Evolutionary conservation across 2,329 filamentous ascomycete species (phyloP).

Genomic region (Trichoderma sp.): DNA sequence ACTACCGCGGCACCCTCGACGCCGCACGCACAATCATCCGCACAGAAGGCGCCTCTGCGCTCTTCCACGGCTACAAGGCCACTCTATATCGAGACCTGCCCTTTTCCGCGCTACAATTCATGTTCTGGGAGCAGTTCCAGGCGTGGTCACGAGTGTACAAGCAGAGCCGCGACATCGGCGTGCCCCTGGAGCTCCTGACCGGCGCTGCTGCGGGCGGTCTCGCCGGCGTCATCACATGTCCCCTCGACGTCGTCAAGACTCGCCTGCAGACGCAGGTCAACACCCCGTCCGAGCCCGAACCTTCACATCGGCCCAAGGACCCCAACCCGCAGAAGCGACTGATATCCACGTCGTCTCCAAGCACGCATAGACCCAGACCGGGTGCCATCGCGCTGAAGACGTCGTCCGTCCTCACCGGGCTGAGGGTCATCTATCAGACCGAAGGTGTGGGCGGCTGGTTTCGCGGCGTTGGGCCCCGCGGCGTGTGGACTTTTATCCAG

Average conservation of each 20-base stretch:
- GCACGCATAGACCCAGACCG: conserved; percentile 74
- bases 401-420: conserved; percentile 79
- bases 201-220: conserved; percentile 87
- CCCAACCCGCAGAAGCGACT: conserved; percentile 58
- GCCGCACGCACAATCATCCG: conserved; percentile 81
- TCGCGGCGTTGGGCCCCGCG: conserved; percentile 85
- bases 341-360: conserved; percentile 88
- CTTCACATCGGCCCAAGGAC: conserved; percentile 32
- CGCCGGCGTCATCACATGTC: conserved; percentile 91
- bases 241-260: conserved; percentile 96
- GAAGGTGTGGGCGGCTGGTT: conserved; percentile 92
- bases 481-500: conserved; percentile 96
- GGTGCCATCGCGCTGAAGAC: conserved; percentile 81
- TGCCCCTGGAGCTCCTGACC: conserved; percentile 81
- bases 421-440: conserved; percentile 82
- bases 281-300: background rate
- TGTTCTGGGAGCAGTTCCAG: conserved; percentile 95
- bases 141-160: conserved; percentile 75
- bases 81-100: conserved; percentile 92
- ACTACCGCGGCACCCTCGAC: conserved; percentile 82
- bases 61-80: conserved; percentile 97
- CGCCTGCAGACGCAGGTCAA: conserved; percentile 86
- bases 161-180: conserved; percentile 77
- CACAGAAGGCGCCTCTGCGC: conserved; percentile 75
- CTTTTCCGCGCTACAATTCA: conserved; percentile 94